A percentile compares a stretch with the other conserved stretches of the same genome.
Conservation (phyloP, 805 yeast species). For the Metschnikowia similis region DNA sequence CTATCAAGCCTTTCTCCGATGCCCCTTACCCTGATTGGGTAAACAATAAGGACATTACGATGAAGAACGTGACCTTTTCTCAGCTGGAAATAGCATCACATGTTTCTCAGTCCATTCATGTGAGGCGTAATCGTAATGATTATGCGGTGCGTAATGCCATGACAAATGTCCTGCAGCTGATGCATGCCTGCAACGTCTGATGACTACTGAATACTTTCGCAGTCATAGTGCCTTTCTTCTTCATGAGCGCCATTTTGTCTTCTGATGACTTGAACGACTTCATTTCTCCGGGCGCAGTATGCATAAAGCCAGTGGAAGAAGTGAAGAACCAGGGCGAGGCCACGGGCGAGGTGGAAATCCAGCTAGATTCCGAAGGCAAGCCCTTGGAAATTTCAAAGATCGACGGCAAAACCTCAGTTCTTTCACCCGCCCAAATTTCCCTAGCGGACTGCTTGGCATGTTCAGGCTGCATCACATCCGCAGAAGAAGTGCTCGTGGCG, state of each 20-base stretch:
- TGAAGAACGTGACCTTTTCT: too few relatives aligned
- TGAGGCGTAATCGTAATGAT: background rate
- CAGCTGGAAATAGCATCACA: background rate
- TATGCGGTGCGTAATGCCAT: background rate
- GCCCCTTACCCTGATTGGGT: too few relatives aligned
- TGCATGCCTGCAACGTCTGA: background rate
- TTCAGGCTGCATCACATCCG: constrained; percentile 94
- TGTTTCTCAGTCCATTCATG: background rate
- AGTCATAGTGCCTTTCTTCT: background rate
- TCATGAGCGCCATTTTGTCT: constrained; percentile 83
- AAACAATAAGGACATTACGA: too few relatives aligned
- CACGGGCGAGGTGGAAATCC: constrained; percentile 41
- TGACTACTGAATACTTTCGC: background rate
- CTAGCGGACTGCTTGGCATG: constrained; percentile 94
- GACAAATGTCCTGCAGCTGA: constrained; percentile 2
- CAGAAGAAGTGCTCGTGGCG: constrained; percentile 91
- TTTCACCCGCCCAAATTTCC: constrained; percentile 82
- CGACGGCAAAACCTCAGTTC: constrained; percentile 46
- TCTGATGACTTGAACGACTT: constrained; percentile 92
- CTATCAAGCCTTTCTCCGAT: too few relatives aligned
- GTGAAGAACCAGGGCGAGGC: constrained; percentile 21
- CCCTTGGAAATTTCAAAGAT: constrained; percentile 67
- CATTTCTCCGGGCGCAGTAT: constrained; percentile 90
- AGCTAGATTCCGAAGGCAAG: constrained; percentile 53
- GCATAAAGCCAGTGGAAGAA: constrained; percentile 78